Conservation (phyloP, 306 rosid genomes). For the Canavalia gladiata region DNA sequence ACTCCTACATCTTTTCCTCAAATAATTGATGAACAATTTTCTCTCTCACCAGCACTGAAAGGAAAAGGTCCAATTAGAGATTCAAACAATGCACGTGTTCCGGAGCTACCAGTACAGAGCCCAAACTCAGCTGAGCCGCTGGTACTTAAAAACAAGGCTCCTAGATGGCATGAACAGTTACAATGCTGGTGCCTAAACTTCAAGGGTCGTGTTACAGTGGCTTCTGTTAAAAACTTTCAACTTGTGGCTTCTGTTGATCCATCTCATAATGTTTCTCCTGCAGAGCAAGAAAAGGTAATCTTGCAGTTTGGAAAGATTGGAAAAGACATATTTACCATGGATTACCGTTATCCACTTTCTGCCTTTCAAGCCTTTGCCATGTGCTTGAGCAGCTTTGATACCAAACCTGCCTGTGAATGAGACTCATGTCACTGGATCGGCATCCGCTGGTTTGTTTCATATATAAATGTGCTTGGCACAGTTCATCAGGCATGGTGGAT, state of each 20-base stretch:
- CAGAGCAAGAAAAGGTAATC: constrained; percentile 81
- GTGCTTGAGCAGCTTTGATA: constrained; percentile 93
- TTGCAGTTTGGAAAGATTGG: constrained; percentile 93
- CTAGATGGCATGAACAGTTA: constrained; percentile 93
- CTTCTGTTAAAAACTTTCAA: constrained; percentile 93
- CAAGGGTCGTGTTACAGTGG: constrained; percentile 89
- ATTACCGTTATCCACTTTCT: constrained; percentile 89
- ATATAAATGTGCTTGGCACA: constrained; percentile 42
- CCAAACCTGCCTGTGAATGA: constrained; percentile 92
- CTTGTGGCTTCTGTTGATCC: constrained; percentile 80
- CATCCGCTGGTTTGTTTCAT: constrained; percentile 35
- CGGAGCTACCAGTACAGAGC: constrained; percentile 31
- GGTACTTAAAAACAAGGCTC: constrained; percentile 80
- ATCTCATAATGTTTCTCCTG: constrained; percentile 66
- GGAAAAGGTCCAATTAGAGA: constrained; percentile 58
- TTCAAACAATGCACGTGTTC: constrained; percentile 50
- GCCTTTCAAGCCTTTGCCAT: constrained; percentile 90
- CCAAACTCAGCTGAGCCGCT: constrained; percentile 61
- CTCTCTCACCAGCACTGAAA: constrained; percentile 52
- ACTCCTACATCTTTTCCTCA: constrained; percentile 63
- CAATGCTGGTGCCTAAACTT: constrained; percentile 95
- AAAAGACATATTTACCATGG: constrained; percentile 90
- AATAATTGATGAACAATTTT: constrained; percentile 52
- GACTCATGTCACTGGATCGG: constrained; percentile 38
- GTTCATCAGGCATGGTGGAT: constrained; percentile 46